Evolutionary conservation across 139 green algal genomes (phyloP).

Genomic region (Trebouxia sp.): DNA sequence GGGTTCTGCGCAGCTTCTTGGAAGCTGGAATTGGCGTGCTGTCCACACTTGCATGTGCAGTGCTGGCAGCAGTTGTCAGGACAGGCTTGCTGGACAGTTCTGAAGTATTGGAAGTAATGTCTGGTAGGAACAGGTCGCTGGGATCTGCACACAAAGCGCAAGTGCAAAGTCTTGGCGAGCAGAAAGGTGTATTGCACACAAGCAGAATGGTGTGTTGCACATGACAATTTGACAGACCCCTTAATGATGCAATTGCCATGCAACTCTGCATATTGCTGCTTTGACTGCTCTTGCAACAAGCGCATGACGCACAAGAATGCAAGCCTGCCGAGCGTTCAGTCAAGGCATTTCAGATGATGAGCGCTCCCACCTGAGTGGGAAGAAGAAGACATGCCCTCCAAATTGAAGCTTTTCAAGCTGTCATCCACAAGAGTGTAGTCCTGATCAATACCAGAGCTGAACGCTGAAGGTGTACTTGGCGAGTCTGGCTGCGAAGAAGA

Average conservation of each 20-base stretch:
- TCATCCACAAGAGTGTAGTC: slow-evolving; percentile 5
- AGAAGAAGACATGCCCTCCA: background rate
- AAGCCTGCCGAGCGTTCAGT: no score
- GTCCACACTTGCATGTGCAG: background rate
- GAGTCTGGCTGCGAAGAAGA: background rate
- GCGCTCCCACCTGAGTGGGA: background rate
- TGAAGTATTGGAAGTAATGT: slow-evolving; percentile 5
- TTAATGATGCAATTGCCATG: no score
- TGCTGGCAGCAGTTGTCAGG: background rate
- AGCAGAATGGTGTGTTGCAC: no score
- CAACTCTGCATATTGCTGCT: no score
- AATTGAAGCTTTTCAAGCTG: slow-evolving; percentile 9
- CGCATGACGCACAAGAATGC: no score
- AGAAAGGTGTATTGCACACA: no score
- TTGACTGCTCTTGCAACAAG: no score
- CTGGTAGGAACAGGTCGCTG: background rate
- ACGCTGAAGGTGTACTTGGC: background rate
- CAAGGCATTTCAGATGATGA: background rate
- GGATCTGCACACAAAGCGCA: background rate
- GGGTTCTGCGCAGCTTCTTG: slow-evolving; percentile 18
- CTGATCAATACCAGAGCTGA: slow-evolving; percentile 7
- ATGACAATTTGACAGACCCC: no score
- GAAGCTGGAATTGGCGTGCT: slow-evolving; percentile 7
- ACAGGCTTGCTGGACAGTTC: background rate
- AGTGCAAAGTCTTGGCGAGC: no score